Evolutionary conservation across 225 moss, liverwort and hornwort genomes (phyloP).

Genomic region (Polytrichum formosum): DNA sequence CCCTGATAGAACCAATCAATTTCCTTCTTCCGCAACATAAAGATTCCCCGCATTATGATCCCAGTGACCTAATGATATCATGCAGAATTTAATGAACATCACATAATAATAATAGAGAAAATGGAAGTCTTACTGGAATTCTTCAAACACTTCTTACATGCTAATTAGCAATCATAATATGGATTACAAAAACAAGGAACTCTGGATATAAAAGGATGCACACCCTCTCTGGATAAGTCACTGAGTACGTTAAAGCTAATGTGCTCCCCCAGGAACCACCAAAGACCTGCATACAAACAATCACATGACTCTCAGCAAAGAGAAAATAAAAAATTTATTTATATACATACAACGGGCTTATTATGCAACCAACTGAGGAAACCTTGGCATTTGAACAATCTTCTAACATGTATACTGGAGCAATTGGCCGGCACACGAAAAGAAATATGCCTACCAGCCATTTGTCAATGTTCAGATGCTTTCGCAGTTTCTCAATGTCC

Average conservation of each 20-base stretch:
- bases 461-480: conserved; percentile 59
- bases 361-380: no score
- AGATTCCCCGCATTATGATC: conserved; percentile 84
- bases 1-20: conserved; percentile 90
- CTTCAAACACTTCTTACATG: no score
- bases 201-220: not conserved
- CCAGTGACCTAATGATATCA: conserved; percentile 58
- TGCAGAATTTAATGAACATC: not conserved
- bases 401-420: not conserved
- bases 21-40: conserved; percentile 89
- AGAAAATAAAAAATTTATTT: no score
- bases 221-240: conserved; percentile 82
- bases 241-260: conserved; percentile 72
- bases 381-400: no score
- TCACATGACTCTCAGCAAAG: not conserved
- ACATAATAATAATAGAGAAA: not conserved
- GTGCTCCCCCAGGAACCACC: conserved; percentile 99
- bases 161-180: no score
- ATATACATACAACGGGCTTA: no score
- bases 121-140: no score
- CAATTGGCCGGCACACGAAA: not conserved
- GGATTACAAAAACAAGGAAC: no score
- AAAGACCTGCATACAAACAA: conserved; percentile 63
- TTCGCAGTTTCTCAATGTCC: conserved; percentile 64
- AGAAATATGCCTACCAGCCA: conserved; percentile 53